Conservation (phyloP, 176 grass and related monocot species). For the Coix lacrymajobi region DNA sequence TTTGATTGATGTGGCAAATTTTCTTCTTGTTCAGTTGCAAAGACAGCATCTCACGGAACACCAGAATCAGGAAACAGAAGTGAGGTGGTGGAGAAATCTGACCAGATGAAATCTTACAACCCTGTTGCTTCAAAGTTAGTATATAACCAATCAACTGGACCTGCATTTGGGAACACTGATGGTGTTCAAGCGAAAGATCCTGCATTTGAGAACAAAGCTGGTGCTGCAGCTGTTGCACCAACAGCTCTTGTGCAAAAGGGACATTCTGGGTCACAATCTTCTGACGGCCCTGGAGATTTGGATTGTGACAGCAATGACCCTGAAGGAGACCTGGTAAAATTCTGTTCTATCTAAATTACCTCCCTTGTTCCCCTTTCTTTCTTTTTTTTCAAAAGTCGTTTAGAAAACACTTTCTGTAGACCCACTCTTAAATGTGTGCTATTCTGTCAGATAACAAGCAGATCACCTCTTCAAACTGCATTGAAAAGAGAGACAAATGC, state of each 20-base stretch:
- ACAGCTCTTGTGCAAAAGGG: conserved; percentile 35
- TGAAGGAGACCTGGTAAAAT: conserved; percentile 62
- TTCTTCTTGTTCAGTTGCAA: conserved; percentile 42
- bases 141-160: conserved; percentile 26
- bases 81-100: conserved; percentile 32
- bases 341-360: not conserved
- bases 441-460: conserved; percentile 45
- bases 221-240: conserved; percentile 15
- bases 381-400: not conserved
- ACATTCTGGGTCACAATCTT: conserved; percentile 52
- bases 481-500: conserved; percentile 32
- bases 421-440: not conserved
- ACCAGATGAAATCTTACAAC: conserved; percentile 39
- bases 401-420: not conserved
- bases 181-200: conserved; percentile 13
- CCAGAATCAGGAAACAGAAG: conserved; percentile 46
- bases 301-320: conserved; percentile 73
- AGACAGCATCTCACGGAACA: conserved; percentile 40
- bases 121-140: conserved; percentile 25
- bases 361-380: not conserved
- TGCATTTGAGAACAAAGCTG: conserved; percentile 30
- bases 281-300: conserved; percentile 46
- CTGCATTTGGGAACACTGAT: conserved; percentile 19
- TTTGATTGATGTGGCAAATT: not conserved
- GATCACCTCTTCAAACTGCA: conserved; percentile 34